Evolutionary conservation across 2,329 filamentous ascomycete species (phyloP).

Genomic region (Cladosporium sp.): DNA sequence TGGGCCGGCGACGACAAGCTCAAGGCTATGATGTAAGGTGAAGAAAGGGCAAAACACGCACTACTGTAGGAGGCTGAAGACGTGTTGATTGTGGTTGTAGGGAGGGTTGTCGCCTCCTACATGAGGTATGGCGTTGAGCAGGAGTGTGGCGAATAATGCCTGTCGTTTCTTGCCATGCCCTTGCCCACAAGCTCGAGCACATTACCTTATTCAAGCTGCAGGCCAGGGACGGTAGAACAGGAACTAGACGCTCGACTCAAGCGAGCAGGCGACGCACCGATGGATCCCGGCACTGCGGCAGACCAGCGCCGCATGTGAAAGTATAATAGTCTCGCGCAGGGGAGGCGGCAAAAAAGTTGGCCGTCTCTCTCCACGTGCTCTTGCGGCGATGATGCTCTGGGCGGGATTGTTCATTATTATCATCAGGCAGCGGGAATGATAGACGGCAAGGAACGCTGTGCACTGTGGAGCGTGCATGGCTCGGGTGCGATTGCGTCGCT

Average conservation of each 20-base stretch:
- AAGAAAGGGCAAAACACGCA: slow-evolving; percentile 8
- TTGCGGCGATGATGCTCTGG: not conserved
- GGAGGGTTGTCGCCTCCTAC: not conserved
- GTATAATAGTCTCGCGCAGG: slow-evolving; percentile 14
- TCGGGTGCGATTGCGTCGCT: not conserved
- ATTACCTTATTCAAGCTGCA: not conserved
- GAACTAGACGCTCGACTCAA: not conserved
- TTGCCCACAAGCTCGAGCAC: not conserved
- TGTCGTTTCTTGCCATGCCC: not conserved
- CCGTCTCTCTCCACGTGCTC: slow-evolving; percentile 13
- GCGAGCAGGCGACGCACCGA: not conserved
- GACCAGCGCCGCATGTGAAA: slow-evolving; percentile 5
- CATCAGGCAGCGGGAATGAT: not conserved
- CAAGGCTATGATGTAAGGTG: slow-evolving; percentile 12
- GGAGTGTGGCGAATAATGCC: not conserved
- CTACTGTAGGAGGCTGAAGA: not conserved
- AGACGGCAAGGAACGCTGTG: not conserved
- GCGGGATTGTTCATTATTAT: not conserved
- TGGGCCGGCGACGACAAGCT: slow-evolving; percentile 12
- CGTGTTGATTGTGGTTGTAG: not conserved
- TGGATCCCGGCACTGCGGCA: slow-evolving; percentile 12
- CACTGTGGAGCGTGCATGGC: slow-evolving; percentile 1
- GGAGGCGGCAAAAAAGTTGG: slow-evolving; percentile 14
- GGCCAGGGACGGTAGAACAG: not conserved
- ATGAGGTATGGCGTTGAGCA: not conserved